Conservation (phyloP, 371 early-diverging fungal genomes). For the Rhizopus arrhizus region DNA sequence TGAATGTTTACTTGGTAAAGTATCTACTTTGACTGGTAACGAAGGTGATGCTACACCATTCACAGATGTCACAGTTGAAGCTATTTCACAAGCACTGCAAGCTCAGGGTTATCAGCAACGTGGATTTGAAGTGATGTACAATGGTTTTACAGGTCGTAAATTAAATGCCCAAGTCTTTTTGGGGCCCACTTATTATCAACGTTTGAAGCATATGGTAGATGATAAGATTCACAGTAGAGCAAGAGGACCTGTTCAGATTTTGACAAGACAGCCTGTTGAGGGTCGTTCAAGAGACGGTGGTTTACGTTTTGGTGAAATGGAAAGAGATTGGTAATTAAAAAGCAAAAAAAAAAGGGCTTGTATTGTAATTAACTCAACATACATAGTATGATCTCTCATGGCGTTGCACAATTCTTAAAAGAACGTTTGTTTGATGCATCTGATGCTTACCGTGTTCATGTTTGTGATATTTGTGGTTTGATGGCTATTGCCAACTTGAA, state of each 20-base stretch:
- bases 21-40: conserved; percentile 90
- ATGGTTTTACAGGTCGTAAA: conserved; percentile 98
- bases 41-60: conserved; percentile 99
- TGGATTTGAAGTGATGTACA: conserved; percentile 98
- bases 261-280: conserved; percentile 99
- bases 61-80: conserved; percentile 96
- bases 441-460: conserved; percentile 97
- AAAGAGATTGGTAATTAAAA: conserved; percentile 70
- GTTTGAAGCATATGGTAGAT: conserved; percentile 99
- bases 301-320: conserved; percentile 99
- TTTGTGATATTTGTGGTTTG: conserved; percentile 98
- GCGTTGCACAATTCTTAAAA: conserved; percentile 98
- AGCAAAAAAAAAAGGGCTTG: conserved; percentile 3
- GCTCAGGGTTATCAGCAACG: conserved; percentile 92
- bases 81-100: conserved; percentile 82
- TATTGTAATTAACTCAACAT: background rate
- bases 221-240: conserved; percentile 99
- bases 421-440: conserved; percentile 99
- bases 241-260: conserved; percentile 97
- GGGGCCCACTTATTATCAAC: conserved; percentile 99
- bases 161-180: conserved; percentile 94
- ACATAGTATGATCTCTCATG: conserved; percentile 97
- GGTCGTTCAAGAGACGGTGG: conserved; percentile 99
- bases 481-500: conserved; percentile 95
- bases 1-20: conserved; percentile 95